These are phyloP conservation scores for Mycosphaerella sp. DNA, from an alignment of 2,329 filamentous ascomycete species.

Conservation along the genomic window DNA sequence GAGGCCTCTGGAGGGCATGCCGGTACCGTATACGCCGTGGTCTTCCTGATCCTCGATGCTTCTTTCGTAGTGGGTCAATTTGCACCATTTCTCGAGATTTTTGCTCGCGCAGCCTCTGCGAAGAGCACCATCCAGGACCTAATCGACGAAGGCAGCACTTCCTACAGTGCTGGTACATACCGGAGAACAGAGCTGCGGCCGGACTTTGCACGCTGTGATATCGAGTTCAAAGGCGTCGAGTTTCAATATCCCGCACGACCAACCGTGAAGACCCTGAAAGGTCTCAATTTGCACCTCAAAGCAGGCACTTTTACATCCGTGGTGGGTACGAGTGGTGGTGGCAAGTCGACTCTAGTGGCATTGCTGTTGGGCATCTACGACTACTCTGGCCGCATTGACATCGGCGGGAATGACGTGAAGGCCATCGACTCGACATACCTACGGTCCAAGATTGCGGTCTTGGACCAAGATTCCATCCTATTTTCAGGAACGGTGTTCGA, in stretches of 20 bases:
- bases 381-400: constrained; percentile 35
- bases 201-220: constrained; percentile 23
- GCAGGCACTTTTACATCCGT: constrained; percentile 41
- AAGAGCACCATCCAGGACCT: constrained; percentile 42
- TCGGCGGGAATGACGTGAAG: constrained; percentile 38
- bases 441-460: constrained; percentile 39
- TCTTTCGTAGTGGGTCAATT: constrained; percentile 58
- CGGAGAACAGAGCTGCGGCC: constrained; percentile 24
- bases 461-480: constrained; percentile 42
- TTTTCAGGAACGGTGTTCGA: constrained; percentile 42
- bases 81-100: constrained; percentile 55
- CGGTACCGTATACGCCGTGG: constrained; percentile 56
- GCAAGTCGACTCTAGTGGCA: constrained; percentile 41
- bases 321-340: constrained; percentile 42
- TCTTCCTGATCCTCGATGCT: constrained; percentile 58
- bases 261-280: constrained; percentile 36
- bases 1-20: constrained; percentile 32
- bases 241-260: constrained; percentile 43
- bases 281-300: constrained; percentile 33
- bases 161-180: constrained; percentile 21
- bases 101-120: constrained; percentile 48
- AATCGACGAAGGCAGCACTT: constrained; percentile 29
- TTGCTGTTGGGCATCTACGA: constrained; percentile 41
- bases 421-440: constrained; percentile 33
- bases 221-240: constrained; percentile 35